phyloP scores from a whole-genome alignment of 345 rosid species.

The Euphorbia tirucalli region DNA sequence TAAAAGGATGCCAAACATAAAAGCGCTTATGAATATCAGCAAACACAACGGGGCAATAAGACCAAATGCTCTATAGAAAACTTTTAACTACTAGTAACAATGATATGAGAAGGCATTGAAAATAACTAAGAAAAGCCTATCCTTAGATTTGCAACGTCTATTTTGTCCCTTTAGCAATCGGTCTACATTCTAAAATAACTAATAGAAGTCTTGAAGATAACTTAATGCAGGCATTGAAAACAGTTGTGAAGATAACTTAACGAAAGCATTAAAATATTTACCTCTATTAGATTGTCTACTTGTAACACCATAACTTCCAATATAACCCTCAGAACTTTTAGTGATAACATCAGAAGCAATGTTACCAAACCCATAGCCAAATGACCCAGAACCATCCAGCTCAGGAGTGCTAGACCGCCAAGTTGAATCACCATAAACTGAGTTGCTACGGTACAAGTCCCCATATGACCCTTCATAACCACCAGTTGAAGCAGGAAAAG shows the following conservation, averaged over 20 bases:
- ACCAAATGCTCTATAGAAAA: background rate
- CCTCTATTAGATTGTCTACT: conserved; percentile 87
- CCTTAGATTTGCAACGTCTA: background rate
- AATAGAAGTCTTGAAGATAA: background rate
- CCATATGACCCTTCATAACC: conserved; percentile 59
- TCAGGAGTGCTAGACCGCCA: conserved; percentile 73
- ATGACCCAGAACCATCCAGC: conserved; percentile 59
- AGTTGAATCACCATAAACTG: conserved; percentile 68
- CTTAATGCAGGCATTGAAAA: conserved; percentile 13
- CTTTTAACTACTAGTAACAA: background rate
- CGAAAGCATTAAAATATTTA: conserved; percentile 29
- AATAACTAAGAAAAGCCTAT: too few relatives aligned
- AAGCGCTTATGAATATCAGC: background rate
- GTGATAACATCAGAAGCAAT: conserved; percentile 60
- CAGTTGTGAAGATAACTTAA: background rate
- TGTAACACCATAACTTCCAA: conserved; percentile 68
- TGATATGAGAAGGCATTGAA: background rate
- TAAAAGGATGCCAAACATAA: background rate
- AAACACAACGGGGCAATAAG: background rate
- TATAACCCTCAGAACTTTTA: conserved; percentile 61
- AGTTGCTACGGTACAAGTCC: conserved; percentile 55
- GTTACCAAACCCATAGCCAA: conserved; percentile 61
- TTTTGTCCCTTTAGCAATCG: background rate
- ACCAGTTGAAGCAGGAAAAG: conserved; percentile 55
- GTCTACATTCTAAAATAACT: background rate